A percentile compares a stretch with the other conserved stretches of the same genome.
These are phyloP conservation scores for Sporothrix protearum DNA, from an alignment of 2,329 filamentous ascomycete genomes.

Conservation along the genomic window DNA sequence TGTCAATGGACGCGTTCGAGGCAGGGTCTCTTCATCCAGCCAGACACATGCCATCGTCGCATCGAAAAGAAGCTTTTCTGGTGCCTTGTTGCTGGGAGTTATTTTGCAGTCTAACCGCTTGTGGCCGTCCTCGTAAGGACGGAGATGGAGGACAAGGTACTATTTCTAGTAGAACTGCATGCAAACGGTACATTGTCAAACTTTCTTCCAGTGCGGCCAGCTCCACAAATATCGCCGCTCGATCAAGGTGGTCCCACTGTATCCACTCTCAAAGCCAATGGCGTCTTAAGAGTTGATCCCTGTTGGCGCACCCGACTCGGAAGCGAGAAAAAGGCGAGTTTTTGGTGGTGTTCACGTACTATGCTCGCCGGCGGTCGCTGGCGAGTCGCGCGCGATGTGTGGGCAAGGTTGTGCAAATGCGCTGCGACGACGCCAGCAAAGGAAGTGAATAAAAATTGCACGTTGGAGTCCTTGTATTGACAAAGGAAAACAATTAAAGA, in stretches of 20 bases:
- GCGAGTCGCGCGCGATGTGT: neutral
- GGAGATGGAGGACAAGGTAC: neutral
- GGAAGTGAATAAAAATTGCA: too few species aligned
- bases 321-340: conserved; percentile 23
- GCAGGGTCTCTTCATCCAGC: neutral
- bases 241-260: neutral
- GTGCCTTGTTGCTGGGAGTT: neutral
- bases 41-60: neutral
- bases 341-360: neutral
- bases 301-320: conserved; percentile 20
- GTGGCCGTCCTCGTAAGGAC: neutral
- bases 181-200: neutral
- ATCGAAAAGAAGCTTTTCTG: neutral
- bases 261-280: neutral
- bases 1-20: neutral
- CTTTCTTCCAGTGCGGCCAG: neutral
- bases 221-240: neutral
- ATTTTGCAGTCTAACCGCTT: neutral
- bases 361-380: neutral
- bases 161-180: too few species aligned
- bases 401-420: neutral
- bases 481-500: neutral
- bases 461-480: neutral
- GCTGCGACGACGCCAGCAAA: neutral
- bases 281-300: neutral